phyloP scores from a whole-genome alignment of 495 filamentous ascomycete genomes.

The Peziza echinospora region DNA sequence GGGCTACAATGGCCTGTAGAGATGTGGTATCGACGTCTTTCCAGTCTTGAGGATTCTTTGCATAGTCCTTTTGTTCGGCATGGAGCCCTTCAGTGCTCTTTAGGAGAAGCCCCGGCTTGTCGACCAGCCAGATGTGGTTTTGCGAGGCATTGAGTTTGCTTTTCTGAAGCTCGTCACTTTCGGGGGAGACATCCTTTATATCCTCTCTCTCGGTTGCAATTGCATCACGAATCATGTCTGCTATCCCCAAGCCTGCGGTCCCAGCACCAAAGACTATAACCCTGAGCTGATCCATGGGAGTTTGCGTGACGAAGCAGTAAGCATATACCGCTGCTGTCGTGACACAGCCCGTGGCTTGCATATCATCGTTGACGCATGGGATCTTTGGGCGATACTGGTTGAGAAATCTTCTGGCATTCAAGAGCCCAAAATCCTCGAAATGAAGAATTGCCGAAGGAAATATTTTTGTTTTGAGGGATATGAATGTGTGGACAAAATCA shows the following conservation, averaged over 20 bases:
- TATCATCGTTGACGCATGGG: slow-evolving; percentile 79
- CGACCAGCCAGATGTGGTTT: slow-evolving; percentile 78
- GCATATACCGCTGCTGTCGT: slow-evolving; percentile 65
- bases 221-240: slow-evolving; percentile 61
- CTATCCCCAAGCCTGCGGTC: slow-evolving; percentile 73
- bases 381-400: slow-evolving; percentile 50
- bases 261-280: slow-evolving; percentile 63
- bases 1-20: slow-evolving; percentile 43
- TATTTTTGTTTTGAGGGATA: too few species aligned
- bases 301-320: slow-evolving; percentile 42
- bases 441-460: slow-evolving; percentile 73
- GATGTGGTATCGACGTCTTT: slow-evolving; percentile 29
- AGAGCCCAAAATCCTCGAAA: slow-evolving; percentile 43
- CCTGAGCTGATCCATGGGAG: slow-evolving; percentile 43
- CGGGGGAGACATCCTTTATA: slow-evolving; percentile 28
- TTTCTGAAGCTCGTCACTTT: too few species aligned
- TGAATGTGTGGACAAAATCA: slow-evolving; percentile 42
- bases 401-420: slow-evolving; percentile 42
- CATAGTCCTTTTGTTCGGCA: slow-evolving; percentile 41
- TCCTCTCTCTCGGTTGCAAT: slow-evolving; percentile 40
- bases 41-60: slow-evolving; percentile 45
- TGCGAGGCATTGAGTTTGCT: too few species aligned
- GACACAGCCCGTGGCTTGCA: slow-evolving; percentile 76
- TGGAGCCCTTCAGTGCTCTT: slow-evolving; percentile 3
- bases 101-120: slow-evolving; percentile 63